Evolutionary conservation across 768 basidiomycete genomes (phyloP), one percentile per base, ranked within the genome.

Genomic region (Podaxis mareebaensis): DNA sequence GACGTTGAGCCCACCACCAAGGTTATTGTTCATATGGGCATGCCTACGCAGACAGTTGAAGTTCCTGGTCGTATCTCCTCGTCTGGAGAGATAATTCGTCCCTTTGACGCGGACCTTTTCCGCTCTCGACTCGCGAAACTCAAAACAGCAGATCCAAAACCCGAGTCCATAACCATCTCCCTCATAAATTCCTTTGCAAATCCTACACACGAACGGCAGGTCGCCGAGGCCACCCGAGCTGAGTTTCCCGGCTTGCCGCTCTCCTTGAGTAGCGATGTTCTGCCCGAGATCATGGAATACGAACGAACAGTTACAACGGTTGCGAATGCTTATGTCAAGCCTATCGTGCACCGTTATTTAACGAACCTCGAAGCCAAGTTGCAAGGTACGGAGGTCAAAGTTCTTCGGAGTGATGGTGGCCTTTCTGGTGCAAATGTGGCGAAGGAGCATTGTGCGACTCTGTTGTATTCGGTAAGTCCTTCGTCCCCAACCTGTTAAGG

Each of bases 121-220:
- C 67, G 66, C 49, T n/a, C 58, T 10, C 65, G 70, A 2, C 58
- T 73, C 12, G 53, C 60, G 33, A 36, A 46, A 5, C 64, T 73
- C 63, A 73, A 70, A 57, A 20, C 28, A 20, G 58, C 67, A n/a
- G 42, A 56, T 4, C 46, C 58, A 30, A 60, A 58, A 26, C 68
- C 68, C 6, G 72, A 73, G 52, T 67, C 71, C 1, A 68, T 73
- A 38, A 71, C 70, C 2, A 70, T 73, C 8, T 73, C 70, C 7
- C 67, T 73, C 33, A 71, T 73, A 10, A 72, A 73, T 44, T 71
- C 71, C 10, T 73, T 73, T 49, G 69, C 68, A 3, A 73, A 72
- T 59, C 63, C 67, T 28, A 38, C 40, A 22, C 72, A 73, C 55
- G 72, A 73, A 60, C 61, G 40, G 13, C 65, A 64, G 20, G 71